phyloP scores from a whole-genome alignment of 305 asterid species.

The Solanum aculeatissimum region DNA sequence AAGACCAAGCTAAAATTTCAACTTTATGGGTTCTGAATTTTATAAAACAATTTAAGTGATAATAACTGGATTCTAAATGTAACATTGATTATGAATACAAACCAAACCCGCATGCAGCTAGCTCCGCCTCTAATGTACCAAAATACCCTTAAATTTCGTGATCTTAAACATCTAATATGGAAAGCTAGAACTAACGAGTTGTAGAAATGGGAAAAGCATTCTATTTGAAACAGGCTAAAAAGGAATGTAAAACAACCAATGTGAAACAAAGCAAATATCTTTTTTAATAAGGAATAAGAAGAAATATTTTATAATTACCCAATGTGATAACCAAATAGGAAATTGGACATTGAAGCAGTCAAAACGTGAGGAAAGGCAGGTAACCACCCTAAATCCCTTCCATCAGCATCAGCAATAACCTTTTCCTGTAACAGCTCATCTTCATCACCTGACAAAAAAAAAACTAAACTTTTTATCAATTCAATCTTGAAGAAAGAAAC shows the following conservation, averaged over 20 bases:
- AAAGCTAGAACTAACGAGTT: background rate
- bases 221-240: background rate
- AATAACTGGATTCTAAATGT: no score
- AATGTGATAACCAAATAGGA: constrained; percentile 83
- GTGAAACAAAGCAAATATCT: background rate
- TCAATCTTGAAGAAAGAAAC: background rate
- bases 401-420: constrained; percentile 8
- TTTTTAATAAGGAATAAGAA: background rate
- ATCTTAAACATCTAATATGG: background rate
- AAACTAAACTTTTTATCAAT: background rate
- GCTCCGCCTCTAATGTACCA: background rate
- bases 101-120: background rate
- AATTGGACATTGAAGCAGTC: constrained; percentile 82
- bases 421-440: constrained; percentile 17
- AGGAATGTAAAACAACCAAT: background rate
- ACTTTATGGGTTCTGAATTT: background rate
- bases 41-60: background rate
- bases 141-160: background rate
- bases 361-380: constrained; percentile 63
- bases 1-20: background rate
- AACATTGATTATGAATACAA: background rate
- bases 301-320: constrained; percentile 30
- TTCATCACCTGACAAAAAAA: constrained; percentile 14
- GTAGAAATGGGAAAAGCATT: background rate
- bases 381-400: constrained; percentile 53